Base-by-base conservation (phyloP, 2,329 filamentous ascomycete genomes). In the Torrubiella hemipterigena region DNA sequence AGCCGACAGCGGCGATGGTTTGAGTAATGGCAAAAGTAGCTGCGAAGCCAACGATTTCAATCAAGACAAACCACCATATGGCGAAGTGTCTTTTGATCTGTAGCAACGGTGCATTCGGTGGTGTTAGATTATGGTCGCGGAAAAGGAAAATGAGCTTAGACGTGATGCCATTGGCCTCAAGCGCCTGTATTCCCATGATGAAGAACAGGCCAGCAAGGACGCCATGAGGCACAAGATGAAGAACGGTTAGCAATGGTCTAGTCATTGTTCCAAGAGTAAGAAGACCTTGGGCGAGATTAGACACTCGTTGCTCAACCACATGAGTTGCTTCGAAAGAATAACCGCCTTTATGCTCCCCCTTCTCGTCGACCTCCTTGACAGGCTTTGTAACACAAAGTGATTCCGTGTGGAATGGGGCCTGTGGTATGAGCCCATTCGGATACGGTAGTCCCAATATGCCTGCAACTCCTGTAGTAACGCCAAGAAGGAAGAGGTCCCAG, bases 21-120 rank as follows among this genome's bases (percentile, higher is more conserved):
- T 89, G 77, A 0, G 82, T 86, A 45, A 87, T 82, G 36, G 82
- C 81, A 50, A 89, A 86, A 0, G 82, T 89, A 15, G 77, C 81
- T 3, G 66, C 81, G 43, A 87, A 86, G 0, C 73, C 80, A 26
- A 77, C 16, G 4, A 87, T 55, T 53, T 86, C 76, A 20, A 85
- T 54, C 7, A 55, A 56, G 6, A 85, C 77, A 46, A 87, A 89
- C 4, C 57, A 54, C 79, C 80, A 86, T 38, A 86, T 61, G n/a
- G 76, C 72, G 11, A 47, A 44, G 22, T 73, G 69, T n/a, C 78
- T 69, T n/a, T 59, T 55, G 18, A 83, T 56, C n/a, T 59, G 54
- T 29, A 63, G 62, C 2, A 87, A 61, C 0, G 79, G 77, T 39
- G 79, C 68, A 1, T 56, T 57, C 0, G 61, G 46, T 4, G 68